A percentile compares a stretch with the other conserved stretches of the same genome.
phyloP scores from a whole-genome alignment of 768 basidiomycete species.

The Boletus bicolor region DNA sequence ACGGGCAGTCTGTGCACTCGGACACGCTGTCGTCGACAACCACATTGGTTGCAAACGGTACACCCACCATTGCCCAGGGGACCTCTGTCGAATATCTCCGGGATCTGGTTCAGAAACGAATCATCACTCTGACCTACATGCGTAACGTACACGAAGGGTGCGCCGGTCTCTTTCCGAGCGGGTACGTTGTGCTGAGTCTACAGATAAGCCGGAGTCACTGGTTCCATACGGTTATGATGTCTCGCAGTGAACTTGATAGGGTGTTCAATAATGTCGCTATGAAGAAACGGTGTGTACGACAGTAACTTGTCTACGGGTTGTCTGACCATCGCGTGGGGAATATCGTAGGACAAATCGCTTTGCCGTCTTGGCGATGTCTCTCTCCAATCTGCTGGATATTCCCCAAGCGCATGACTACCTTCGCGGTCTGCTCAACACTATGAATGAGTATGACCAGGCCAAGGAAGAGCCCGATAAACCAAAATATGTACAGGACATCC shows the following conservation, averaged over 20 bases:
- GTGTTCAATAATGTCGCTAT: slow-evolving; percentile 72
- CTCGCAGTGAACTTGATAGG: slow-evolving; percentile 67
- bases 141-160: slow-evolving; percentile 86
- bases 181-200: slow-evolving; percentile 1
- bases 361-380: slow-evolving; percentile 81
- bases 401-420: slow-evolving; percentile 78
- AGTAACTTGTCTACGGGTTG: not conserved
- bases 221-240: slow-evolving; percentile 85
- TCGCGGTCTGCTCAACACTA: slow-evolving; percentile 64
- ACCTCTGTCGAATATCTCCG: slow-evolving; percentile 77
- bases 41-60: slow-evolving; percentile 35
- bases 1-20: slow-evolving; percentile 62
- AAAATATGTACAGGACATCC: slow-evolving; percentile 54
- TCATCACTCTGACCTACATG: slow-evolving; percentile 81
- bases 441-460: slow-evolving; percentile 75
- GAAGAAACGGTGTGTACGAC: slow-evolving; percentile 63
- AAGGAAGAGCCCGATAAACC: slow-evolving; percentile 53
- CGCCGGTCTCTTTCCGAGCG: slow-evolving; percentile 26
- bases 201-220: slow-evolving; percentile 68
- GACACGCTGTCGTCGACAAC: slow-evolving; percentile 42
- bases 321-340: slow-evolving; percentile 8
- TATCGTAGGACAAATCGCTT: slow-evolving; percentile 70
- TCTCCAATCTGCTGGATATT: slow-evolving; percentile 79
- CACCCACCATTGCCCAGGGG: slow-evolving; percentile 44
- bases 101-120: slow-evolving; percentile 78